phyloP scores from a whole-genome alignment of 2,329 filamentous ascomycete species.

The Alternaria gansuensis region DNA sequence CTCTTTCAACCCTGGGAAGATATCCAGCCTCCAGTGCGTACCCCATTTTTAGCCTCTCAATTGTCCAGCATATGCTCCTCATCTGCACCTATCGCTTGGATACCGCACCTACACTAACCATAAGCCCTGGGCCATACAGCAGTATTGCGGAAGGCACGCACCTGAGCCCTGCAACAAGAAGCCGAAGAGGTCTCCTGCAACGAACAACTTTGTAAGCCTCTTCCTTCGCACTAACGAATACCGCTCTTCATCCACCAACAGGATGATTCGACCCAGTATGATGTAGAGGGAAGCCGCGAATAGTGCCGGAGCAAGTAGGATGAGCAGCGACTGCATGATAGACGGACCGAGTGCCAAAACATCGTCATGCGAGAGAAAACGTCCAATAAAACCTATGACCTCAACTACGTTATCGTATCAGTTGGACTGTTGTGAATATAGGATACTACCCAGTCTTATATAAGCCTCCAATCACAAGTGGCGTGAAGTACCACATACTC shows the following conservation, averaged over 20 bases:
- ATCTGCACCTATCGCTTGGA: constrained; percentile 25
- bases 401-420: constrained; percentile 54
- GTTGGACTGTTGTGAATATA: neutral
- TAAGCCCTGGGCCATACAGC: constrained; percentile 35
- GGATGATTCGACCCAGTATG: constrained; percentile 58
- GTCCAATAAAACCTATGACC: constrained; percentile 60
- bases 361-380: constrained; percentile 52
- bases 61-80: neutral
- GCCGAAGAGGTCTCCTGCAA: constrained; percentile 57
- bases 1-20: neutral
- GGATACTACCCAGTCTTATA: constrained; percentile 49
- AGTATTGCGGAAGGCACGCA: constrained; percentile 26
- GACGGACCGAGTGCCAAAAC: constrained; percentile 54
- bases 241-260: constrained; percentile 51
- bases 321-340: constrained; percentile 55
- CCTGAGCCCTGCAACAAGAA: constrained; percentile 54
- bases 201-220: constrained; percentile 58
- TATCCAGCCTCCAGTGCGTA: constrained; percentile 1
- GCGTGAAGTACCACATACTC: constrained; percentile 62
- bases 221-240: constrained; percentile 52
- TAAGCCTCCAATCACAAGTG: constrained; percentile 60
- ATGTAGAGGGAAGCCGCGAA: constrained; percentile 62
- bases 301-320: constrained; percentile 58
- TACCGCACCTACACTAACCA: constrained; percentile 22
- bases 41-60: neutral